A percentile compares a stretch with the other conserved stretches of the same genome.
Evolutionary conservation across 495 filamentous ascomycete genomes (phyloP).

Genomic region (Terfezia claveryi): DNA sequence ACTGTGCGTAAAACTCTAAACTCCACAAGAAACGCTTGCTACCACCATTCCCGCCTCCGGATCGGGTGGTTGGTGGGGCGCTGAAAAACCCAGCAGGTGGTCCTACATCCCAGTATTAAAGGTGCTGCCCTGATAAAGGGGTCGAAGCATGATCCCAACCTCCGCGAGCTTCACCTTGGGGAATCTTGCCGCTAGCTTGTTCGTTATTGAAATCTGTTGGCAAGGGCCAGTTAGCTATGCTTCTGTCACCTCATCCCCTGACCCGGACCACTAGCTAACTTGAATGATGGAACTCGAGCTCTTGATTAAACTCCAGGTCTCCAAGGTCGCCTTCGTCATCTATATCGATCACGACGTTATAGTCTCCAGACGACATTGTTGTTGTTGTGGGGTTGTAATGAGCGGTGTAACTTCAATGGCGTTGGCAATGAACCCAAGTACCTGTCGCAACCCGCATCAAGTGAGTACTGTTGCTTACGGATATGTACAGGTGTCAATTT

Average conservation of each 20-base stretch:
- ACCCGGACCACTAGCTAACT: conserved; percentile 24
- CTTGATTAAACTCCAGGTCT: conserved; percentile 91
- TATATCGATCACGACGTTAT: conserved; percentile 92
- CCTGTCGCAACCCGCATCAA: too few relatives aligned
- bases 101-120: conserved; percentile 35
- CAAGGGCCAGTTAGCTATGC: conserved; percentile 4
- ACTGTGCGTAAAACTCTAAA: conserved; percentile 83
- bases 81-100: conserved; percentile 36
- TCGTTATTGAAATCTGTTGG: conserved; percentile 17
- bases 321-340: conserved; percentile 97
- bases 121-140: conserved; percentile 30
- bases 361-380: conserved; percentile 39
- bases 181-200: conserved; percentile 20
- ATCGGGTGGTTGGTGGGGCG: conserved; percentile 9
- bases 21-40: conserved; percentile 82
- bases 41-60: conserved; percentile 18
- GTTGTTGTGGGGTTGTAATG: neutral
- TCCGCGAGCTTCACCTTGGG: conserved; percentile 8
- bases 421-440: too few relatives aligned
- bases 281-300: conserved; percentile 95
- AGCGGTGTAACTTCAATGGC: too few relatives aligned
- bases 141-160: conserved; percentile 21
- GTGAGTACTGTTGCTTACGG: too few relatives aligned
- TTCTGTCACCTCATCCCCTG: neutral
- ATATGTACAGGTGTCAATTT: too few relatives aligned